Conservation (phyloP, 257 asterid species). For the Fraxinus americana region DNA sequence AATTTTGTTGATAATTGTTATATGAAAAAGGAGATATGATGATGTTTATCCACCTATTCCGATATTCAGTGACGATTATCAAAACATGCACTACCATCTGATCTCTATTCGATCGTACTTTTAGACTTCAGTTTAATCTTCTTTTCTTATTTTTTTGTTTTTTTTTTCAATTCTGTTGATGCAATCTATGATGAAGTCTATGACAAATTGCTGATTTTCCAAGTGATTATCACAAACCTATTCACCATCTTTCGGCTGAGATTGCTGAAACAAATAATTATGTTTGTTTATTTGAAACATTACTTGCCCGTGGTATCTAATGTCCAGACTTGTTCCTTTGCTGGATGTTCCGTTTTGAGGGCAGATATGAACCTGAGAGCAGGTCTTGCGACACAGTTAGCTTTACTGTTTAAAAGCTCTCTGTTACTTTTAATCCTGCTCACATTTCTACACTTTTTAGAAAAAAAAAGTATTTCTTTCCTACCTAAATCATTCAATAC, state of each 20-base stretch:
- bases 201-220: constrained; percentile 32
- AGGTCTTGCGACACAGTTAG: constrained; percentile 74
- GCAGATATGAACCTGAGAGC: constrained; percentile 44
- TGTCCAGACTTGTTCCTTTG: constrained; percentile 47
- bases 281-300: neutral
- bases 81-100: constrained; percentile 89
- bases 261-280: constrained; percentile 33
- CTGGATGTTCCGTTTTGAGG: constrained; percentile 58
- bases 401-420: constrained; percentile 35
- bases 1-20: neutral
- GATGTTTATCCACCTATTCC: constrained; percentile 55
- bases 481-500: neutral
- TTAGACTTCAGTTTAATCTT: neutral
- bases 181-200: constrained; percentile 56
- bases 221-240: constrained; percentile 48
- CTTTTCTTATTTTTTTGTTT: neutral
- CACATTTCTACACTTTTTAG: constrained; percentile 14
- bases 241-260: constrained; percentile 96
- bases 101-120: constrained; percentile 28
- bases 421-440: constrained; percentile 57
- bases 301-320: constrained; percentile 55
- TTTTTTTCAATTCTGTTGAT: neutral
- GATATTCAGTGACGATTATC: constrained; percentile 61
- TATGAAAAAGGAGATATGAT: constrained; percentile 40
- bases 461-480: neutral